Evolutionary conservation across 2,329 filamentous ascomycete species (phyloP), one percentile per base, ranked within the genome.

Genomic region (Monilinia fructicola): DNA sequence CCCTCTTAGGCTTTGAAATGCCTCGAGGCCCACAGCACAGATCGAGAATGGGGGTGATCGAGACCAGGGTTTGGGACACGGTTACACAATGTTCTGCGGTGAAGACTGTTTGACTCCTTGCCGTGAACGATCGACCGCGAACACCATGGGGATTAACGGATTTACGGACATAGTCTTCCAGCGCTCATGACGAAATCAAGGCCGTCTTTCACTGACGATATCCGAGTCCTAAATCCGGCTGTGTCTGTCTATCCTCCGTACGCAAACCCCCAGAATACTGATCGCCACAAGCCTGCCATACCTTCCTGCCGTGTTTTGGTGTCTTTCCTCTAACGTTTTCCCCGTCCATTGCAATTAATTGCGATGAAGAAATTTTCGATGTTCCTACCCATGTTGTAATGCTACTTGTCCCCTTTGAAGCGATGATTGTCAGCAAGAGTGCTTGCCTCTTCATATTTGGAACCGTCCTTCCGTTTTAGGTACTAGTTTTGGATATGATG

Each of bases 61-160:
- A 40, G 55, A 31, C 31, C 42, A 48, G 38, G 64, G 55, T 61
- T 65, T 23, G 28, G 46, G 23, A 42, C 18, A 40, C 21, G n/a
- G 54, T 65, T 40, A 59, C 54, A 65, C 64, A 46, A 50, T 44
- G 7, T 35, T 65, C 53, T 60, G 64, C 64, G 64, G 64, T 65
- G 64, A 65, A 44, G 12, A 61, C 46, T 21, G 35, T 53, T 53
- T 42, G 26, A 26, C 38, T 44, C 46, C 53, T 54, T 52, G 44
- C 58, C n/a, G 38, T 44, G 35, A 28, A 55, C 48, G 64, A 65
- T 65, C 64, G 55, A 21, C 64, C 60, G 52, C 21, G 58, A 61
- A 35, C 21, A n/a, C 35, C 31, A 31, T n/a, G 23, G 18, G 16
- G 23, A 40, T 60, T 38, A n/a, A n/a, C 48, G 55, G 64, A 53